Percentiles rank a stretch among this genome's conserved stretches.
Conservation (phyloP, 352 stramenopile genomes). For the Globisporangium carolinianum region DNA sequence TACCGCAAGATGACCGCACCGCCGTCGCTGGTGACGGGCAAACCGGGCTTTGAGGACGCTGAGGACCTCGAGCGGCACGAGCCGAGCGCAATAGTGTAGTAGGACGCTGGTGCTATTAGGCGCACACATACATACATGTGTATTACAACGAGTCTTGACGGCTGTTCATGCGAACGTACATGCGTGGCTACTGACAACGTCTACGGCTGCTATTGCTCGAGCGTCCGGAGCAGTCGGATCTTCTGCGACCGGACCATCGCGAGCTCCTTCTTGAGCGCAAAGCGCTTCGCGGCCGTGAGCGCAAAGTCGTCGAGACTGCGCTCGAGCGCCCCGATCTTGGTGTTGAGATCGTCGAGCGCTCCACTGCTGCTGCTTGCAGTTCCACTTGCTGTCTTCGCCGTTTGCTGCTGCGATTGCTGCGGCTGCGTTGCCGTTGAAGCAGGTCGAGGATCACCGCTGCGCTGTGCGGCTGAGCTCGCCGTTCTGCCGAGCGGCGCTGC, state of each 20-base stretch:
- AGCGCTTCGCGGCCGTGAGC: slow-evolving; percentile 60
- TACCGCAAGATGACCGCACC: slow-evolving; percentile 69
- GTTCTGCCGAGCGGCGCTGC: slow-evolving; percentile 3
- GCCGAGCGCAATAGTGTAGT: slow-evolving; percentile 45
- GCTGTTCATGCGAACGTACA: not conserved
- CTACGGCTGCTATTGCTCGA: slow-evolving; percentile 11
- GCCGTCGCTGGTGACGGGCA: slow-evolving; percentile 64
- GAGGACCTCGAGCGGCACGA: slow-evolving; percentile 66
- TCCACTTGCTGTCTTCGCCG: not conserved
- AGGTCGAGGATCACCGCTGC: slow-evolving; percentile 4
- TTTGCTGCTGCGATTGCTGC: not conserved
- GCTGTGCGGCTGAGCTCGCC: not conserved
- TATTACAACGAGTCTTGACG: not conserved
- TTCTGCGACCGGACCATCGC: slow-evolving; percentile 62
- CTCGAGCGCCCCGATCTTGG: slow-evolving; percentile 45
- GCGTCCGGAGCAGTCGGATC: slow-evolving; percentile 50
- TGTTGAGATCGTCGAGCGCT: slow-evolving; percentile 25
- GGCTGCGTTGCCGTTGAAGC: slow-evolving; percentile 1
- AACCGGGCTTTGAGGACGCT: slow-evolving; percentile 52
- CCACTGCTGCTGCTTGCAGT: not conserved
- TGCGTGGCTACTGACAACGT: too few species aligned
- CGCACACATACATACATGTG: not conserved
- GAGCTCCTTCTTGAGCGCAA: slow-evolving; percentile 76
- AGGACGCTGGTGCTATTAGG: not conserved
- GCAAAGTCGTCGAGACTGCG: slow-evolving; percentile 53